These are phyloP conservation scores for Angomonas ambiguus DNA, from an alignment of 208 protist species.

Conservation along the genomic window DNA sequence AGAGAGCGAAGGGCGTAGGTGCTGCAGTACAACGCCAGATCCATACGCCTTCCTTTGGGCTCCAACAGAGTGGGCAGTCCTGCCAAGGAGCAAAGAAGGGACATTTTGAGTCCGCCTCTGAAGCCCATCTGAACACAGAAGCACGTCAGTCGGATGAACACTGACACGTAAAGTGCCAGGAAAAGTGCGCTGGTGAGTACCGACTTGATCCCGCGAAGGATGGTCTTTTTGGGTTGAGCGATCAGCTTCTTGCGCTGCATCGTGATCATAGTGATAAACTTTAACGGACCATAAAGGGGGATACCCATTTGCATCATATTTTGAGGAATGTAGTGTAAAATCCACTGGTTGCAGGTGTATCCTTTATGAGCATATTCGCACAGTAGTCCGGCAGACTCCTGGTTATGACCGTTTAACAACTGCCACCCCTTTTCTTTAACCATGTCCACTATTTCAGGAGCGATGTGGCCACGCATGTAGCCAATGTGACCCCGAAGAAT, in stretches of 20 bases:
- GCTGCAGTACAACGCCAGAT: slow-evolving; percentile 82
- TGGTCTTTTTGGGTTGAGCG: slow-evolving; percentile 31
- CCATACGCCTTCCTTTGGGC: slow-evolving; percentile 73
- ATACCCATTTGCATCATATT: slow-evolving; percentile 72
- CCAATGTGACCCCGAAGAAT: slow-evolving; percentile 58
- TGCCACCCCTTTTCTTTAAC: slow-evolving; percentile 31
- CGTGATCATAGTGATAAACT: slow-evolving; percentile 45
- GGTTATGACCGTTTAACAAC: slow-evolving; percentile 17
- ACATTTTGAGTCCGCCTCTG: slow-evolving; percentile 38
- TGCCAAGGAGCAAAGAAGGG: slow-evolving; percentile 40
- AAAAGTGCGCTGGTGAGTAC: slow-evolving; percentile 69
- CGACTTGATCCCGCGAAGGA: slow-evolving; percentile 42
- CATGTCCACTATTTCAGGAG: slow-evolving; percentile 65
- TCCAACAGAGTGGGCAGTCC: slow-evolving; percentile 75
- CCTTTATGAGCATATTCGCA: slow-evolving; percentile 45
- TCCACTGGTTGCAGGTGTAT: slow-evolving; percentile 68
- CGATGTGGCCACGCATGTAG: slow-evolving; percentile 46
- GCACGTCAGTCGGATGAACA: slow-evolving; percentile 56
- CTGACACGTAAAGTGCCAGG: slow-evolving; percentile 68
- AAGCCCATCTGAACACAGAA: slow-evolving; percentile 53
- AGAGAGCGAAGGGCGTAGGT: slow-evolving; percentile 77
- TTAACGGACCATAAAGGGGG: slow-evolving; percentile 75
- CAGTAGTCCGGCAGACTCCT: slow-evolving; percentile 29
- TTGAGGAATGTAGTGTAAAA: slow-evolving; percentile 37
- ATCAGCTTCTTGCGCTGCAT: slow-evolving; percentile 59